A percentile compares a stretch with the other conserved stretches of the same genome.
Evolutionary conservation across 2,329 filamentous ascomycete species (phyloP).

Genomic region (Tolypocladium album): DNA sequence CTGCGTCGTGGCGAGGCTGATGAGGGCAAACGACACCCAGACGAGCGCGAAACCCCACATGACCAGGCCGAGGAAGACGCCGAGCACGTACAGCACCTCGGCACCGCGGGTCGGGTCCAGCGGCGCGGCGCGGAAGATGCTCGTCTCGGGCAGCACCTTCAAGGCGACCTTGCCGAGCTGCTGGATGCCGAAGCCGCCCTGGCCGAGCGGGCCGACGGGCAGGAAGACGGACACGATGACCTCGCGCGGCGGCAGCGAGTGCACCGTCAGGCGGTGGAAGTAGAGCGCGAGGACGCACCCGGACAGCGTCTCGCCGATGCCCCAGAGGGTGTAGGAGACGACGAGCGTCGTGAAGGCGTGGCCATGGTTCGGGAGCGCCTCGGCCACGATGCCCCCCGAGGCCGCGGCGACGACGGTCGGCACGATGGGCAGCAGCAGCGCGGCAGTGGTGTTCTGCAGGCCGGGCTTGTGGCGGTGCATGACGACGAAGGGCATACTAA

Average conservation of each 20-base stretch:
- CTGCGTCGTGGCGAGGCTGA: constrained; percentile 27
- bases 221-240: constrained; percentile 59
- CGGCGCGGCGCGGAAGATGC: constrained; percentile 33
- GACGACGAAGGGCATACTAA: constrained; percentile 47
- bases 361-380: constrained; percentile 40
- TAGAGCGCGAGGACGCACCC: constrained; percentile 56
- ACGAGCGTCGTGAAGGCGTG: constrained; percentile 52
- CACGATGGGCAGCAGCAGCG: constrained; percentile 55
- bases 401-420: constrained; percentile 55
- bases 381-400: constrained; percentile 52
- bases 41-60: constrained; percentile 35
- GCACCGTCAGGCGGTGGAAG: constrained; percentile 55
- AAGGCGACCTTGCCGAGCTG: constrained; percentile 38
- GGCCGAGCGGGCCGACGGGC: constrained; percentile 55
- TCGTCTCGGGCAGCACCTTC: constrained; percentile 24
- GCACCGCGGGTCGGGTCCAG: constrained; percentile 16
- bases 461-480: constrained; percentile 33
- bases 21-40: constrained; percentile 31
- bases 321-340: constrained; percentile 59
- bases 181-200: constrained; percentile 50
- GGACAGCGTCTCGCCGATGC: constrained; percentile 47
- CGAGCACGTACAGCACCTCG: constrained; percentile 45
- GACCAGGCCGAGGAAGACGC: constrained; percentile 32
- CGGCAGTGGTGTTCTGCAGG: constrained; percentile 50
- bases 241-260: constrained; percentile 55